These are phyloP conservation scores for Prunus kanzakura DNA, from an alignment of 306 rosid species.

Conservation along the genomic window DNA sequence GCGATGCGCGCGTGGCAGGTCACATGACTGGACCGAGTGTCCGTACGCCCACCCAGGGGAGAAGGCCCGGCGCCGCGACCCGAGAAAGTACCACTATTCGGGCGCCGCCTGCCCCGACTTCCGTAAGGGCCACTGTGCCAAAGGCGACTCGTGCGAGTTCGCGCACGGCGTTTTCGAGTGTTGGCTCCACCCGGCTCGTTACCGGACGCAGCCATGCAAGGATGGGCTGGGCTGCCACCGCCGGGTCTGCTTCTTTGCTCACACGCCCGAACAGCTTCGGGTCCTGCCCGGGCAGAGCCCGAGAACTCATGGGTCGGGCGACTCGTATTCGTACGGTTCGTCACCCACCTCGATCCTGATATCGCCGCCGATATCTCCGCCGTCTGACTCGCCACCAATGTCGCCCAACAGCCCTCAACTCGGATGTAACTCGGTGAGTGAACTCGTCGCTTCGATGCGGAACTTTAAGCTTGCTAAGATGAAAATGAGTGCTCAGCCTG, in stretches of 20 bases:
- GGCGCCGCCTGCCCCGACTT: constrained; percentile 71
- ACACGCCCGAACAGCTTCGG: constrained; percentile 73
- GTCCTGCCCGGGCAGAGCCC: constrained; percentile 34
- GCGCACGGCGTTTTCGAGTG: constrained; percentile 95
- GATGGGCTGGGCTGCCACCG: constrained; percentile 70
- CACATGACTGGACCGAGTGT: constrained; percentile 93
- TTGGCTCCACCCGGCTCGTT: constrained; percentile 94
- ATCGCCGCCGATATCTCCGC: constrained; percentile 41
- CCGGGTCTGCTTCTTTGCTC: constrained; percentile 87
- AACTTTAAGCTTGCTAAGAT: constrained; percentile 32
- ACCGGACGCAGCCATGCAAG: constrained; percentile 84
- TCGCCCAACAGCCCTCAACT: constrained; percentile 34
- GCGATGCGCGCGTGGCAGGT: constrained; percentile 63
- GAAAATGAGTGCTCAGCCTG: constrained; percentile 25
- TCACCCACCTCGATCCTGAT: constrained; percentile 65
- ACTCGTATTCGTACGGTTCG: constrained; percentile 24
- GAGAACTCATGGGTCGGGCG: constrained; percentile 19
- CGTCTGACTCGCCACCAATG: constrained; percentile 52
- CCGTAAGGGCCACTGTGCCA: constrained; percentile 61
- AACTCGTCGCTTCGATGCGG: constrained; percentile 45
- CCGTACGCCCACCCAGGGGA: constrained; percentile 91
- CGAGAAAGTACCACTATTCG: constrained; percentile 64
- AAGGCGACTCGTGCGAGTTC: constrained; percentile 73
- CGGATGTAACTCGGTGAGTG: constrained; percentile 28
- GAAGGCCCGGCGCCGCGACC: constrained; percentile 93